These are phyloP conservation scores for Croton setiger DNA, from an alignment of 441 rosid species.

Conservation along the genomic window DNA sequence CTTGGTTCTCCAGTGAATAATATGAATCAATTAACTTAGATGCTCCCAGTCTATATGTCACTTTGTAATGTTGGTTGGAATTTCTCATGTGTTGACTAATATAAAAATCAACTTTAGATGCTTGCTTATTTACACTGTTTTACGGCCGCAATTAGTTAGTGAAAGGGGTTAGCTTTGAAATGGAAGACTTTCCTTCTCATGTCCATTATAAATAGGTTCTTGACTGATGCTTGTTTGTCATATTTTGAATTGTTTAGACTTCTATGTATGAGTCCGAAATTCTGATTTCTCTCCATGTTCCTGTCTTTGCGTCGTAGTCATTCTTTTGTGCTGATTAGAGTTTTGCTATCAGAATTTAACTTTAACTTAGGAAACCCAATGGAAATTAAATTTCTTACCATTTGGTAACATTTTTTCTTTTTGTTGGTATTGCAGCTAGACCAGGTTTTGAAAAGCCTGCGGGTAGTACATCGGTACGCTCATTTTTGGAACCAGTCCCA, in stretches of 20 bases:
- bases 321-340: background rate
- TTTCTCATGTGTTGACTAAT: too few relatives aligned
- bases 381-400: background rate
- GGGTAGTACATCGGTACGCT: slow-evolving; percentile 36
- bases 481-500: slow-evolving; percentile 65
- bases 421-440: slow-evolving; percentile 53
- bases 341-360: background rate
- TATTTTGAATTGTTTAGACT: background rate
- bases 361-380: too few relatives aligned
- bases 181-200: background rate
- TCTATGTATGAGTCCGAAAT: background rate
- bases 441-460: slow-evolving; percentile 61
- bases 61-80: too few relatives aligned
- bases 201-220: background rate
- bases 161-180: background rate
- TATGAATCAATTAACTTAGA: too few relatives aligned
- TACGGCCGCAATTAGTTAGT: too few relatives aligned
- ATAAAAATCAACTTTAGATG: too few relatives aligned
- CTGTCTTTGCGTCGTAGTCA: background rate
- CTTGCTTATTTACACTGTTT: too few relatives aligned
- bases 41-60: too few relatives aligned
- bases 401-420: slow-evolving; percentile 8
- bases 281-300: background rate
- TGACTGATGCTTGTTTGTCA: background rate
- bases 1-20: too few relatives aligned